Conservation (phyloP, 2,329 filamentous ascomycete species). For the Periconia macrospinosa region DNA sequence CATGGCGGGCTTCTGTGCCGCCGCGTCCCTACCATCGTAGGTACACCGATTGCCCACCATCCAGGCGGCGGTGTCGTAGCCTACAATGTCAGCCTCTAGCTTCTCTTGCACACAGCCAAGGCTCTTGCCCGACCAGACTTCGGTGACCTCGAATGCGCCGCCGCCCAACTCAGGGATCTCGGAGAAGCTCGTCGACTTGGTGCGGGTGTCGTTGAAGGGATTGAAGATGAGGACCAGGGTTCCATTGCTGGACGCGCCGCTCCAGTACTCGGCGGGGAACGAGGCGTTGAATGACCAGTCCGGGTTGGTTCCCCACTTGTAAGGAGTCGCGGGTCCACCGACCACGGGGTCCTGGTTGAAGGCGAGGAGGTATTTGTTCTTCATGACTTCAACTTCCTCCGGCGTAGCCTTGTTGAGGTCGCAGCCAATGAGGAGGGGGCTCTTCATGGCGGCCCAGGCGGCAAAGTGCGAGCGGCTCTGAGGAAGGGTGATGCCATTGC, state of each 20-base stretch:
- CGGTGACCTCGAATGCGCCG: slow-evolving; percentile 15
- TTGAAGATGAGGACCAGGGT: slow-evolving; percentile 32
- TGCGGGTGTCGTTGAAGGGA: slow-evolving; percentile 14
- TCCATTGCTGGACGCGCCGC: slow-evolving; percentile 22
- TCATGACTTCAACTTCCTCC: slow-evolving; percentile 44
- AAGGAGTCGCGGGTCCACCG: slow-evolving; percentile 45
- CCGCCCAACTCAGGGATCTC: slow-evolving; percentile 23
- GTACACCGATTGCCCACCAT: slow-evolving; percentile 5
- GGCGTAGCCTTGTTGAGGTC: slow-evolving; percentile 40
- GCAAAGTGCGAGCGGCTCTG: slow-evolving; percentile 44
- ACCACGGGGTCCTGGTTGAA: slow-evolving; percentile 50
- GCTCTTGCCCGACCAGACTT: slow-evolving; percentile 24
- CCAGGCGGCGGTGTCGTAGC: slow-evolving; percentile 19
- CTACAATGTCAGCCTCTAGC: slow-evolving; percentile 11
- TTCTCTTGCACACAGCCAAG: slow-evolving; percentile 11
- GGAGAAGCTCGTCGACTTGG: slow-evolving; percentile 16
- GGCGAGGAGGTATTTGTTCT: slow-evolving; percentile 45
- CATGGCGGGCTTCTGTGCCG: neutral
- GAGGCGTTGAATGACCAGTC: slow-evolving; percentile 53
- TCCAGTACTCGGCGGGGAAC: slow-evolving; percentile 33
- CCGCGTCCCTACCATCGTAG: neutral
- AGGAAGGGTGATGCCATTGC: slow-evolving; percentile 36
- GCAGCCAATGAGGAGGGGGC: slow-evolving; percentile 49
- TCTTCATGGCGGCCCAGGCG: slow-evolving; percentile 47
- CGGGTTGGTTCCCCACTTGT: slow-evolving; percentile 53